Evolutionary conservation across 2,329 filamentous ascomycete genomes (phyloP).

Genomic region (Ophiosphaerella korrae): DNA sequence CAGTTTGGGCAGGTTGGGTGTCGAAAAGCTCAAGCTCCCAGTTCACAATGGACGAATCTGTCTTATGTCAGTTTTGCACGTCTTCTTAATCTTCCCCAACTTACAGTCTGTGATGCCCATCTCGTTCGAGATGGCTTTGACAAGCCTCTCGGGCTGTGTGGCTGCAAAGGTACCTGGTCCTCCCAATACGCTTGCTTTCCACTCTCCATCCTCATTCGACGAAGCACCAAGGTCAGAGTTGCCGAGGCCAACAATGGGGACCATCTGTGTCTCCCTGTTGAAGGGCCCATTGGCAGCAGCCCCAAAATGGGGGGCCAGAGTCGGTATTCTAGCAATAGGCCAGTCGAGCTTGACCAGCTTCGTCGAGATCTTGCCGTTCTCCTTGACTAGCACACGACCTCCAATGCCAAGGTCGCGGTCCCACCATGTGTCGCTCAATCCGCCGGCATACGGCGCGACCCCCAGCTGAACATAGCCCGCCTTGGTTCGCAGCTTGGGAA

Average conservation of each 20-base stretch:
- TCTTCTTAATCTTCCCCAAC: slow-evolving; percentile 1
- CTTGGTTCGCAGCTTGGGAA: slow-evolving; percentile 81
- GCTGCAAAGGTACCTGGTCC: slow-evolving; percentile 73
- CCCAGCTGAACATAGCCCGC: slow-evolving; percentile 88
- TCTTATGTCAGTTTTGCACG: slow-evolving; percentile 9
- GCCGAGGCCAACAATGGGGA: slow-evolving; percentile 90
- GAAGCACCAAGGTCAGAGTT: slow-evolving; percentile 61
- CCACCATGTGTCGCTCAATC: slow-evolving; percentile 91
- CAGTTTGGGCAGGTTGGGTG: slow-evolving; percentile 79
- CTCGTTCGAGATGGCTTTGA: slow-evolving; percentile 78
- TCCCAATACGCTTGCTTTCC: slow-evolving; percentile 57
- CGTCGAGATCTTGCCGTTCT: slow-evolving; percentile 76
- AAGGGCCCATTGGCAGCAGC: slow-evolving; percentile 67
- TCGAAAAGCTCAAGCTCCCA: slow-evolving; percentile 98
- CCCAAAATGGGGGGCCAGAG: slow-evolving; percentile 92
- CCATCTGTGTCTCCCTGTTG: slow-evolving; percentile 91
- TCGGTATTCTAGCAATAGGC: slow-evolving; percentile 89
- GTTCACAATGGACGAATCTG: slow-evolving; percentile 75
- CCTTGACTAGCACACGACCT: slow-evolving; percentile 83
- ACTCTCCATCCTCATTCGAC: slow-evolving; percentile 41
- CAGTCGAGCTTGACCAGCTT: slow-evolving; percentile 90
- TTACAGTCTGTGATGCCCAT: slow-evolving; percentile 71
- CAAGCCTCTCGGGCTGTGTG: slow-evolving; percentile 83
- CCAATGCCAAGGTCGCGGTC: slow-evolving; percentile 92
- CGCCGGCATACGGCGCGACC: slow-evolving; percentile 91